Base-by-base conservation (phyloP, 2,329 filamentous ascomycete species). In the Elsinoe australis region DNA sequence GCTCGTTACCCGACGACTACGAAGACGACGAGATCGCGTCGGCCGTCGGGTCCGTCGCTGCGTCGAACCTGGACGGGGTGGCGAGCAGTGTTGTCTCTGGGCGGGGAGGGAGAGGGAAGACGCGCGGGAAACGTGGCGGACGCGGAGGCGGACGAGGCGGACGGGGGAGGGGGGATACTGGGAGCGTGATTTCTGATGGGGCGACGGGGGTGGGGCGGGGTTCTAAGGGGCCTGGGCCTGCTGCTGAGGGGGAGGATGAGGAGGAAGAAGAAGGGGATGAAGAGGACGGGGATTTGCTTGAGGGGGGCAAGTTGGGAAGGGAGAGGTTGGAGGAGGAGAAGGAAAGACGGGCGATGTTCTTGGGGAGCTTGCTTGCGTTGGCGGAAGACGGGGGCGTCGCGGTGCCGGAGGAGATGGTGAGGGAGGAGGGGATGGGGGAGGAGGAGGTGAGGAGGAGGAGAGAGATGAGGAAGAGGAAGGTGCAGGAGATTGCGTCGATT, bases 271-370 rank as follows among this genome's bases (percentile, higher is more conserved):
- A 76, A 3, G 77, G 76, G 2, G 77, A 70, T 1, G 79, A 76
- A 1, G 77, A 76, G 9, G 76, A 78, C 4, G 77, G 75, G 26
- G 73, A 73, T 9, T 76, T 78, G 38, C 64, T 75, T 36, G 68
- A 78, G 51, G 75, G 62, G n/a, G 58, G 63, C 12, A 62, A 63
- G 54, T 58, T 77, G 47, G 72, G 78, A 47, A 76, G 78, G 32
- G 76, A 77, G 39, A 75, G 76, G 31, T 72, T 76, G 54, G 82
- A 78, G 2, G 75, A 82, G 57, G 82, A 85, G 59, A 80, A 85
- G 61, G 78, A 82, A 61, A 73, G 80, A 51, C 77, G 80, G 59
- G 77, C 79, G 58, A 72, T 74, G 50, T 67, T 75, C 49, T 62
- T 48, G n/a, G 33, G 31, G 6, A 24, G 26, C 6, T 15, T 48